Base-by-base conservation (phyloP, 352 stramenopile genomes). In the Thalassiosira livingstoniorum region DNA sequence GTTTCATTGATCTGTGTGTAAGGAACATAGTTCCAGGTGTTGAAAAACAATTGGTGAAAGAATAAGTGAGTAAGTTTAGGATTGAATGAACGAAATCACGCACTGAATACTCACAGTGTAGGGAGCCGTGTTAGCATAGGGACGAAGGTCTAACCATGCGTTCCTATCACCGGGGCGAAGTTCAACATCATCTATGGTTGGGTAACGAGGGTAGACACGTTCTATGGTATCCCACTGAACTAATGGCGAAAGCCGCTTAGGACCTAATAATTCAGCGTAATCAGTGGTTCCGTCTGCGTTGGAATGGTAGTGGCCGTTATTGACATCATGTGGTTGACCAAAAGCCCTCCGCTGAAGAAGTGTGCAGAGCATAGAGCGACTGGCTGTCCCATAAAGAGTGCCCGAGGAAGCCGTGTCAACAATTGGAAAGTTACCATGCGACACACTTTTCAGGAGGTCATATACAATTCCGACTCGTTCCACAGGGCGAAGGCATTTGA, bases 61-160 rank as follows among this genome's bases (percentile, higher is more conserved):
- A n/a, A n/a, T n/a, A n/a, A n/a, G n/a, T n/a, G n/a, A n/a, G n/a
- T n/a, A n/a, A n/a, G n/a, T n/a, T n/a, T n/a, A n/a, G n/a, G n/a
- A n/a, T n/a, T n/a, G n/a, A n/a, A n/a, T n/a, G n/a, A n/a, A n/a
- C n/a, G n/a, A n/a, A n/a, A n/a, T n/a, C n/a, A n/a, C n/a, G n/a
- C n/a, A n/a, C n/a, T n/a, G n/a, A n/a, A n/a, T n/a, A n/a, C n/a
- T n/a, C n/a, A n/a, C n/a, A 53, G 96, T 94, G 74, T 98, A 98
- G 63, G 97, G 96, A 42, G 97, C 98, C 65, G 97, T 97, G 91
- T 99, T 98, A 67, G 98, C 98, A 89, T 99, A 99, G 0, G 97
- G 97, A 54, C 97, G 95, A 32, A 99, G 89, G 82, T 99, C 96
- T 37, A 99, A 90, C 94, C 96, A 98, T 64, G 96, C 89, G 35